Percentiles rank a stretch among this genome's conserved stretches.
phyloP scores from a whole-genome alignment of 140 eudicot genomes.

The Cichorium intybus region DNA sequence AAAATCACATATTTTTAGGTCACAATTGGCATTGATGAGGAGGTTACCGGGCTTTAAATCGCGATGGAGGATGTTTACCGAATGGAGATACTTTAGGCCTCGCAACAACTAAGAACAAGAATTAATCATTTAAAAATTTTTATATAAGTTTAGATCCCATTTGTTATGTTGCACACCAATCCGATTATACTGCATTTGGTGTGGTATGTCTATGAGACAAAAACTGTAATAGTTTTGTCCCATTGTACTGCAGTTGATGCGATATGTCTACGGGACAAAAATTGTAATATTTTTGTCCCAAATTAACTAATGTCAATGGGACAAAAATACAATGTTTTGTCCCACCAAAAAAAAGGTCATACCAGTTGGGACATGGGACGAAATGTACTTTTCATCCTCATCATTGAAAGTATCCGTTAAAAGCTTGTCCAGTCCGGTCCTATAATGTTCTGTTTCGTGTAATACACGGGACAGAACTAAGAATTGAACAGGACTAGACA shows the following conservation, averaged over 20 bases:
- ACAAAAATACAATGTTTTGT: background rate
- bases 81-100: constrained; percentile 86
- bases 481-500: background rate
- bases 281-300: too few species aligned
- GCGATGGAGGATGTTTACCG: constrained; percentile 89
- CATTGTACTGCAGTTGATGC: too few species aligned
- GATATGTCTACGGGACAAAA: background rate
- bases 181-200: too few species aligned
- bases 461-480: background rate
- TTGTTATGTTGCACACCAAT: too few species aligned
- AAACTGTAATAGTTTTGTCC: too few species aligned
- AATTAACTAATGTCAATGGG: background rate
- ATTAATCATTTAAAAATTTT: background rate
- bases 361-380: background rate
- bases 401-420: background rate
- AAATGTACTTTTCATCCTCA: background rate
- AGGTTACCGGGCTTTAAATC: constrained; percentile 93
- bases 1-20: constrained; percentile 82
- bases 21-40: constrained; percentile 83
- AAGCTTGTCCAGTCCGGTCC: background rate
- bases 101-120: constrained; percentile 55
- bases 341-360: background rate
- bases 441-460: background rate
- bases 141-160: background rate
- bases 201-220: background rate